Evolutionary conservation across 441 rosid species (phyloP), one percentile per base, ranked within the genome.

Genomic region (Populus hybrid): DNA sequence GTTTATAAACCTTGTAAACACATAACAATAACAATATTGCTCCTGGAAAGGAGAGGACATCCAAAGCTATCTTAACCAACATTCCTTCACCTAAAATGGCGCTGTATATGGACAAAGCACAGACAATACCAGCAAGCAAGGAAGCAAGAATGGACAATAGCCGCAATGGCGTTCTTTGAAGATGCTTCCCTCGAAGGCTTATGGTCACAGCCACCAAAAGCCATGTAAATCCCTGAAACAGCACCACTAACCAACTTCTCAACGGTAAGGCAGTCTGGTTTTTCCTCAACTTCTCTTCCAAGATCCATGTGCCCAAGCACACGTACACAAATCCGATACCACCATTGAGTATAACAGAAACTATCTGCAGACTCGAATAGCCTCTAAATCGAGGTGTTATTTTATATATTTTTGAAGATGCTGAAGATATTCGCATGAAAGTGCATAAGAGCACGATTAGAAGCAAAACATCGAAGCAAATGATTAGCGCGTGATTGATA

Each of bases 151-250:
- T 36, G 36, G 96, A 87, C 71, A 91, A 50, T 24, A 92, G 76
- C 79, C 90, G 81, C 82, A 90, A 75, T 0, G 87, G 89, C n/a
- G 77, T 61, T 46, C 77, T 89, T 12, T 79, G 83, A 75, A 88
- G 82, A 50, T 72, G 77, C 26, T 66, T 79, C 77, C 89, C 86
- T 81, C 74, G 59, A 16, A 92, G 81, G 65, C 91, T 92, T 14
- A 91, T 78, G 1, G 81, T 80, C 64, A 96, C 69, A 76, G 87
- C 86, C 34, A 91, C 85, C 4, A 83, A 80, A 30, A 89, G 69
- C 98, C 96, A 93, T 65, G 97, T 87, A 28, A 86, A 77, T 20
- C 96, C 98, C 53, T 89, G 98, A 75, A 89, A 81, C 42, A 91
- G 64, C 57, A 79, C 76, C 12, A 82, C 73, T 26, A 93, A 21